Evolutionary conservation across 2,329 filamentous ascomycete genomes (phyloP), one percentile per base, ranked within the genome.

Genomic region (Aspergillus neoniger): DNA sequence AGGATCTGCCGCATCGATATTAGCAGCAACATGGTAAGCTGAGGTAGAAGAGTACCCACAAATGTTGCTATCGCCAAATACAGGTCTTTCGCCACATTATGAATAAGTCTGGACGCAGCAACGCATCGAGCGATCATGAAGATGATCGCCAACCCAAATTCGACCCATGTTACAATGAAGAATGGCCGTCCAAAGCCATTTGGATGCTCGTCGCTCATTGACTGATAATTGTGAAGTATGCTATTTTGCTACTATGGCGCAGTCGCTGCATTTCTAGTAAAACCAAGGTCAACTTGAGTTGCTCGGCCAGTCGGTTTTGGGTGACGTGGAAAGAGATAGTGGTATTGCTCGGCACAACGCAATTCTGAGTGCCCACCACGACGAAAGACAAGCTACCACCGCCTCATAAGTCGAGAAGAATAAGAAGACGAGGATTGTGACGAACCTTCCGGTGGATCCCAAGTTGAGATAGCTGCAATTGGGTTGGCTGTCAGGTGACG

Each of bases 61-160:
- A 63, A 68, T 17, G 66, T 67, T 12, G 63, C 17, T 4, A 66
- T 17, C 8, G 65, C 55, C 41, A 68, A 19, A 55, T 67, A 67
- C 4, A 68, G 39, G 53, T 69, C 68, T 2, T 25, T 43, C 3
- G 59, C 48, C 7, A 65, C 39, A 15, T 57, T 63, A n/a, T 59
- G 57, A 21, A 65, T 60, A 15, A 69, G 65, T 36, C 48, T 49
- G 53, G 61, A 65, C 4, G 65, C 55, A 7, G 68, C 64, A 41
- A 65, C 63, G 14, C 65, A 57, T 48, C 67, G 58, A 9, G 67
- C 68, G 1, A 51, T 32, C 4, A 70, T 14, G 4, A 69, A 28
- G 2, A 63, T n/a, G 15, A 63, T 47, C 1, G 60, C 58, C 12
- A 70, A 43, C 3, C 52, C 44, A 36, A 63, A 63, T 32, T 68